Percentiles rank a stretch among this genome's conserved stretches.
Conservation (phyloP, 2,329 filamentous ascomycete genomes). For the Leptographium procerum region DNA sequence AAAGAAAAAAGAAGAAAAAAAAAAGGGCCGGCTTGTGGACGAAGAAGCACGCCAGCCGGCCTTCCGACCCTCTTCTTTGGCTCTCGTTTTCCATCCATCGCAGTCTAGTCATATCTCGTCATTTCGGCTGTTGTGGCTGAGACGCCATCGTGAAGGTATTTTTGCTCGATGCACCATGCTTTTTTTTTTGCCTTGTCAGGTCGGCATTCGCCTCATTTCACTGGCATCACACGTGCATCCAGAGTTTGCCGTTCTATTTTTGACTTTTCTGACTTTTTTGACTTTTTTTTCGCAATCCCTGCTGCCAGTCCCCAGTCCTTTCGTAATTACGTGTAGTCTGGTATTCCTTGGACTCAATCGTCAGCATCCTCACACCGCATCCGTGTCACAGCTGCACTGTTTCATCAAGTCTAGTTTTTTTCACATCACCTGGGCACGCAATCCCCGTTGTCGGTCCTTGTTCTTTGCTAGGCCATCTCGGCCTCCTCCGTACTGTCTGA, state of each 20-base stretch:
- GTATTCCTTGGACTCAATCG: neutral
- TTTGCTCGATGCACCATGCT: neutral
- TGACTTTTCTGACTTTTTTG: neutral
- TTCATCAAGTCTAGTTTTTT: constrained; percentile 1
- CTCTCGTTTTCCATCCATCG: neutral
- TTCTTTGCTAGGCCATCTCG: neutral
- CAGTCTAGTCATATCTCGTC: neutral
- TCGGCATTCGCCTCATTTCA: neutral
- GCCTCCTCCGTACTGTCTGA: neutral
- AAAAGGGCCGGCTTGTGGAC: neutral
- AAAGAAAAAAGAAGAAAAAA: neutral
- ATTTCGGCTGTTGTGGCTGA: neutral
- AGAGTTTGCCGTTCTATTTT: neutral
- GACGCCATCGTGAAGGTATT: neutral
- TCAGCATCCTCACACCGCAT: neutral
- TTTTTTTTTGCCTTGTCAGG: neutral
- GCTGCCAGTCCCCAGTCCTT: no score
- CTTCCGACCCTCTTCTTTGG: neutral
- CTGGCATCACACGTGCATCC: neutral
- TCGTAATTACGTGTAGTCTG: neutral
- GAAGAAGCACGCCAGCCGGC: neutral
- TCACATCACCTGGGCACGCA: constrained; percentile 2
- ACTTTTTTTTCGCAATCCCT: neutral
- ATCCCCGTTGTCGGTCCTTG: constrained; percentile 1
- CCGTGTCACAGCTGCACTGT: neutral